Evolutionary conservation across 2,329 filamentous ascomycete genomes (phyloP), one percentile per base, ranked within the genome.

Genomic region (Cercospora sp.): DNA sequence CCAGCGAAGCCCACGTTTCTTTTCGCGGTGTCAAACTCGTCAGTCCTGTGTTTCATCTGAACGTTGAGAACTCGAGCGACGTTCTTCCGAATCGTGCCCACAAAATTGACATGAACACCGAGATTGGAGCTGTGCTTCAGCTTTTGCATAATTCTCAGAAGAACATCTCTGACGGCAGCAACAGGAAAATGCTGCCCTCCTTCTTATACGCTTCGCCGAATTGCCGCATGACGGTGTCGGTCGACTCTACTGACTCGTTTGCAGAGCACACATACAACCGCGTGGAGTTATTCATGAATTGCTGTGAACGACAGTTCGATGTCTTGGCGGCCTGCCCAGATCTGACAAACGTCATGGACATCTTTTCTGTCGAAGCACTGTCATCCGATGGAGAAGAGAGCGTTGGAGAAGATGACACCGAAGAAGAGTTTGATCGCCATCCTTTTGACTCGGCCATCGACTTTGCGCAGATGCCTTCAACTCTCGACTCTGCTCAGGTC

Each of bases 301-400:
- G 30, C 36, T 67, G 65, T 39, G 31, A 60, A 2, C 20, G 65
- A 18, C 65, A 67, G 16, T 63, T 23, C 39, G 65, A 67, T 16
- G 16, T 67, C 12, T 20, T 67, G 8, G 51, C 33, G 0, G 63
- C 51, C 33, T 42, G 63, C 20, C 51, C 53, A 6, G 20, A 51
- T 10, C n/a, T 36, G 20, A 23, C 26, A 1, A 58, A 33, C 18
- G 48, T 58, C 5, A 26, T 45, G 20, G 63, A 58, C 13, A 12
- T 58, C 31, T 55, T 64, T n/a, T 33, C 45, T 3, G 12, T 53
- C 16, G 9, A 31, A 12, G 13, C 55, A 20, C 26, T 23, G 4
- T n/a, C 51, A 1, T 13, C 39, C 9, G 16, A 26, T 3, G 51
- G 18, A 16, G n/a, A 18, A 31, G 62, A 58, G 31, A 33, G 28